Percentiles rank a stretch among this genome's conserved stretches.
Conservation (phyloP, 2,329 filamentous ascomycete species). For the Fusarium newnesense region DNA sequence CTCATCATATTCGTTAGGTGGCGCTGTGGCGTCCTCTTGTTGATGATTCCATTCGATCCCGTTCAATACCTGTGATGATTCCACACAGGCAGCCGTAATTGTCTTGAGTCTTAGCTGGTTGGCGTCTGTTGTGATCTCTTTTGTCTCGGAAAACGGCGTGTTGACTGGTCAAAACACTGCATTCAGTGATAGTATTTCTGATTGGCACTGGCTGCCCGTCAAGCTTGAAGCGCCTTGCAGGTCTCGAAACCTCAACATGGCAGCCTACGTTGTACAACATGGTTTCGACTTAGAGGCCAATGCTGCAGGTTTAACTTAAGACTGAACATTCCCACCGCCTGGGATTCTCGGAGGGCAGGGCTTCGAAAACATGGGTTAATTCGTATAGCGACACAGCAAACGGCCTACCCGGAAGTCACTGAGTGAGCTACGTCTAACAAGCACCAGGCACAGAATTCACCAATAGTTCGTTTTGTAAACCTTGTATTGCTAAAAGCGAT, state of each 20-base stretch:
- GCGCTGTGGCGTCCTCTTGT: constrained; percentile 3
- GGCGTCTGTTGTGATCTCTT: neutral
- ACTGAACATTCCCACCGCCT: accelerated
- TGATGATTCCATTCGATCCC: neutral
- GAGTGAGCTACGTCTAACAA: neutral
- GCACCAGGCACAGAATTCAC: neutral
- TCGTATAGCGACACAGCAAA: neutral
- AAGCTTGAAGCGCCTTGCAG: neutral
- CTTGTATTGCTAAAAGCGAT: neutral
- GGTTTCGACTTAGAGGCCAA: accelerated
- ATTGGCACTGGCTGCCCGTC: accelerated
- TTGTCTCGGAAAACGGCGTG: accelerated
- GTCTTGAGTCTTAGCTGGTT: accelerated
- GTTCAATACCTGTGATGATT: neutral
- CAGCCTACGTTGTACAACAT: neutral
- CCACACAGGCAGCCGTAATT: neutral
- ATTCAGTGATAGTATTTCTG: accelerated
- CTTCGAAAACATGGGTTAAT: neutral
- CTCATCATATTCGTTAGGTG: neutral
- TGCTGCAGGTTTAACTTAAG: neutral
- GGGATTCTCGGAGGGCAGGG: too few species aligned
- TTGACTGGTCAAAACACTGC: too few species aligned
- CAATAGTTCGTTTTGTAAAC: neutral
- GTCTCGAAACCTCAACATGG: neutral
- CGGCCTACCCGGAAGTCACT: neutral